Conservation (phyloP, 306 rosid genomes). For the Sechiopsis laciniata region DNA sequence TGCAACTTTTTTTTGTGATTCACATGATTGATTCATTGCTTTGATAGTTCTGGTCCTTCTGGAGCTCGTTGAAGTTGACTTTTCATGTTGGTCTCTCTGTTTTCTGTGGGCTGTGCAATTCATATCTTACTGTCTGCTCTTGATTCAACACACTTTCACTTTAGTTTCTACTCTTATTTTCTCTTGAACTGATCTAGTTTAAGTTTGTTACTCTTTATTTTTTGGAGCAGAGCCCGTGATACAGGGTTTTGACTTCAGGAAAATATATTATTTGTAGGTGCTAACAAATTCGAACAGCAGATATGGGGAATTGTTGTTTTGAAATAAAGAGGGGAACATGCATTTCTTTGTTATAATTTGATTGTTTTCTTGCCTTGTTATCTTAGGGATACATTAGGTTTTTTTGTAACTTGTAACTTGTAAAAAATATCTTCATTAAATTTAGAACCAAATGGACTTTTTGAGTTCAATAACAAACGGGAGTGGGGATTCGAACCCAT, state of each 20-base stretch:
- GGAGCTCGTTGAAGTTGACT: not conserved
- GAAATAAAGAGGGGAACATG: not conserved
- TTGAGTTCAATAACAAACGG: no score
- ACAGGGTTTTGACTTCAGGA: not conserved
- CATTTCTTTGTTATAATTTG: not conserved
- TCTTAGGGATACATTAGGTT: not conserved
- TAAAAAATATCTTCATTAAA: not conserved
- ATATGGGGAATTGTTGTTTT: not conserved
- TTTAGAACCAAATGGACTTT: not conserved
- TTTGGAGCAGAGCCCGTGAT: not conserved
- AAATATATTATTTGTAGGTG: no score
- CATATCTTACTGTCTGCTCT: no score
- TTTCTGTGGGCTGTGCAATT: not conserved
- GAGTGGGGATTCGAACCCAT: no score
- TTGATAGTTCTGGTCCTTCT: not conserved
- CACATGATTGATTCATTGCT: not conserved
- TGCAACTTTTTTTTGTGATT: slow-evolving; percentile 3
- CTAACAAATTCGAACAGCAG: not conserved
- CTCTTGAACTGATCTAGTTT: not conserved
- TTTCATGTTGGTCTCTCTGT: not conserved
- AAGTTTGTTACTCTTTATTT: not conserved
- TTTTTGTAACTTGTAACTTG: not conserved
- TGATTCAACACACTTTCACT: no score
- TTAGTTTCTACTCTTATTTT: no score
- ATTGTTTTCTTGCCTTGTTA: not conserved